Base-by-base conservation (phyloP, 495 filamentous ascomycete species). In the Penicillium waksmanii region DNA sequence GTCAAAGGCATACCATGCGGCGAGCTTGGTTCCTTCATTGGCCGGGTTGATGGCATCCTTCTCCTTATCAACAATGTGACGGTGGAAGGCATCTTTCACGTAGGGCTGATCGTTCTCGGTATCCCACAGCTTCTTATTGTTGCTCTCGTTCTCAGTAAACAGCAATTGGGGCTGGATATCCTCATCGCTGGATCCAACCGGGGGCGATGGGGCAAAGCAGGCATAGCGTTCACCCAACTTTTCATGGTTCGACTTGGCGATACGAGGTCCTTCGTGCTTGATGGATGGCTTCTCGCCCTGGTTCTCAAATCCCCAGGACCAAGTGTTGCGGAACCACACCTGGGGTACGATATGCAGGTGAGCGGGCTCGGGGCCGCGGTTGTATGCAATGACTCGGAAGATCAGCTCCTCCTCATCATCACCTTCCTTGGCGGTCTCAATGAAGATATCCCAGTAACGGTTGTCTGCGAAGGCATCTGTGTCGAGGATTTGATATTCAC, bases 261-360 rank as follows among this genome's bases (percentile, higher is more conserved):
- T 76, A 4, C 89, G 85, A 21, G 89, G 84, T 5, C 77, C 77
- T 38, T 86, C 73, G 61, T 85, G 77, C 15, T 82, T 80, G 57
- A 97, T 89, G 8, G 78, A 83, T 0, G 94, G 94, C 76, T 93
- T 96, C 57, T 86, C 87, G 15, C 87, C 78, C 23, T 78, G 71
- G 12, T 84, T 70, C 63, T 96, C 89, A 42, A 87, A 82, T 21
- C 91, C 92, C 93, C 93, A 98, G 17, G 88, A 80, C 94, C 94
- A 98, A 10, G 93, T 97, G 69, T 98, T 98, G 33, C 94, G 84
- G 77, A 97, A 98, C 93, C 93, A 97, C 18, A 96, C 86, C 56
- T 97, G 94, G 9, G 94, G 94, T 53, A 98, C 78, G 62, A 98
- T 96, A 73, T 98, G 94, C 60, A 98, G 75, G 31, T 89, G 91